phyloP scores from a whole-genome alignment of 1,139 yeast species.

The Candida buenavistaensis region DNA sequence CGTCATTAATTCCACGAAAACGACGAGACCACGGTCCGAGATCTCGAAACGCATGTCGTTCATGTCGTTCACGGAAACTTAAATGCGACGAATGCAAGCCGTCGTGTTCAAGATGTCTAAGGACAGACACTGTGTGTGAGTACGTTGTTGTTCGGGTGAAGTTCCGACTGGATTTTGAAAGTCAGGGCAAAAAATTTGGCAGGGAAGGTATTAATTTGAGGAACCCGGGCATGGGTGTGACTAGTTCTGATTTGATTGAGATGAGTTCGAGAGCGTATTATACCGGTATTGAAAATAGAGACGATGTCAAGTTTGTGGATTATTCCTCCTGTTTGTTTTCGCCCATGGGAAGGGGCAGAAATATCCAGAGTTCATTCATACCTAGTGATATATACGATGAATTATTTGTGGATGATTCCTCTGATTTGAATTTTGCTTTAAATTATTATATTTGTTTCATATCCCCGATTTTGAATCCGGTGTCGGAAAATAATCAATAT shows the following conservation, averaged over 20 bases:
- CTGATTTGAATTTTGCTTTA: constrained; percentile 23
- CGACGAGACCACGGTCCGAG: constrained; percentile 12
- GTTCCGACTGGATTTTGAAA: constrained; percentile 31
- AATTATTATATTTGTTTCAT: constrained; percentile 27
- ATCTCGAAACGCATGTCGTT: constrained; percentile 31
- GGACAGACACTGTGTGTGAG: constrained; percentile 29
- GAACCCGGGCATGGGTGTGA: constrained; percentile 7
- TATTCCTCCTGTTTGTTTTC: constrained; percentile 11
- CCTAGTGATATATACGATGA: constrained; percentile 23
- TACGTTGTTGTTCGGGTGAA: constrained; percentile 24
- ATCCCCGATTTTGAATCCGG: constrained; percentile 30
- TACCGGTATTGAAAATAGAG: constrained; percentile 14
- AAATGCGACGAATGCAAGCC: constrained; percentile 52
- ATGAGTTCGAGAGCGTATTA: constrained; percentile 17
- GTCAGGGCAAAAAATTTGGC: constrained; percentile 29
- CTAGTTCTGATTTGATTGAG: constrained; percentile 14
- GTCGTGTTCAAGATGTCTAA: constrained; percentile 35
- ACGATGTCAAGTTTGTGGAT: constrained; percentile 22
- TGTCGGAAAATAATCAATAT: constrained; percentile 18
- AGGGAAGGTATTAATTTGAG: constrained; percentile 31
- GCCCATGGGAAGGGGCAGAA: background rate
- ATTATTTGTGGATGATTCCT: constrained; percentile 12
- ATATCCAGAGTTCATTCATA: constrained; percentile 16
- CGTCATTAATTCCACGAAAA: no score
- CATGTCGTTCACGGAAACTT: constrained; percentile 31